Base-by-base conservation (phyloP, 2,329 filamentous ascomycete species). In the Periglandula ipomoeae region DNA sequence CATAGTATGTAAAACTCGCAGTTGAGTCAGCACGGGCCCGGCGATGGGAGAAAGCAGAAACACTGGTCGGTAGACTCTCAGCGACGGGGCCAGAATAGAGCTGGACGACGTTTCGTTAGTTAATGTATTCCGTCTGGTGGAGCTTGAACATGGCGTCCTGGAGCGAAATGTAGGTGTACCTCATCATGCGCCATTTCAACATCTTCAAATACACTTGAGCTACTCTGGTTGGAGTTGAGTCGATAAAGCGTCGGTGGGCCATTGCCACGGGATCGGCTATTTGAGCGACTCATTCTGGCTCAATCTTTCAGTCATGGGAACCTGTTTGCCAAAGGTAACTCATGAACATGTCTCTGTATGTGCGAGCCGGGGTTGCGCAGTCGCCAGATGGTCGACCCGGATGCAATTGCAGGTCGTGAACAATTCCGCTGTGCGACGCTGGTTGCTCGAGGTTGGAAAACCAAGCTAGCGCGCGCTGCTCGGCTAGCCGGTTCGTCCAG, bases 181-280 rank as follows among this genome's bases (percentile, higher is more conserved):
- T 97, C 91, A 64, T 95, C 88, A 46, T 94, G 89, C 19, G 93
- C 91, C 93, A 98, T 97, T 65, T 96, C 91, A n/a, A 97, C 90
- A 66, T 95, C 89, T 56, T 89, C 89, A 58, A 95, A 84, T 57
- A 96, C 84, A 67, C 88, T 95, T 32, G 83, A 75, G 66, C 76
- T 81, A 69, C 85, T 89, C 59, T 82, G 74, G 59, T 87, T 87
- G 46, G 83, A 85, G 55, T 75, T 74, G 48, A 84, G 73, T 47
- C 83, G 74, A 65, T 88, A 87, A 17, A 52, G 45, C 10, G 53
- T 41, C 30, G 51, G 23, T 37, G 26, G 45, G 15, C 34, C 44
- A 38, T 45, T 45, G 13, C 44, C 43, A 13, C 40, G 27, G 20
- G 37, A 45, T 43, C 46, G 27, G 17, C 37, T 41, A 13, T 44